Evolutionary conservation across 2,329 filamentous ascomycete genomes (phyloP), one percentile per base, ranked within the genome.

Genomic region (Mycosphaerelloides madeirae): DNA sequence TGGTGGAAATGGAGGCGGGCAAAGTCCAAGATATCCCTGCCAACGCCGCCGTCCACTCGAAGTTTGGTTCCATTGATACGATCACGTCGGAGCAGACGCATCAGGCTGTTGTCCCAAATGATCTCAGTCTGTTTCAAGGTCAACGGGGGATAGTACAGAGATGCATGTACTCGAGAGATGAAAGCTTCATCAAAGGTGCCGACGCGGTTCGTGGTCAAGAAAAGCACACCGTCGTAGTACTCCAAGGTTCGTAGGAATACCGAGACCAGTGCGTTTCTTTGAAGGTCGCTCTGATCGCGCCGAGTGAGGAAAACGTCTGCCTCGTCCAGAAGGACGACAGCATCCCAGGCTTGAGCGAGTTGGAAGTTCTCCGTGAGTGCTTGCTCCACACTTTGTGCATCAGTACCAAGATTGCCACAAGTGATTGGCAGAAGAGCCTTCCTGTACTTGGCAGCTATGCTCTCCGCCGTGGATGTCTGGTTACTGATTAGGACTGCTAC

Each of bases 221-320:
- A 63, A 18, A 68, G 52, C 13, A 68, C 57, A 20, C 66, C 66
- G 25, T 57, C 20, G 40, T 63, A 68, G 46, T 67, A 66, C 35
- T 69, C 66, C 1, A 69, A 56, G 13, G 54, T 56, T 13, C 65
- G 58, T 8, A 68, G 55, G 37, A 68, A 68, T 14, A 68, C 54
- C 15, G 52, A 52, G n/a, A 59, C 58, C 3, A 61, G 43, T 2
- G 52, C 53, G 28, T 61, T 61, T 6, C 55, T 25, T 19, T 54
- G 28, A 3, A 58, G 19, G 36, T 60, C 56, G 8, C 34, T 6
- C 12, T 47, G 42, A 12, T 45, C 43, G 13, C 55, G 43, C n/a
- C 49, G 38, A 11, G 52, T 54, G 5, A 60, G 47, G 31, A 68
- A 68, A 12, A 65, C 57, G 43, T 68, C 64, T 11, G 61, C 65